These are phyloP conservation scores for Fraxinus angustifolia DNA, from an alignment of 305 asterid genomes.

Conservation along the genomic window DNA sequence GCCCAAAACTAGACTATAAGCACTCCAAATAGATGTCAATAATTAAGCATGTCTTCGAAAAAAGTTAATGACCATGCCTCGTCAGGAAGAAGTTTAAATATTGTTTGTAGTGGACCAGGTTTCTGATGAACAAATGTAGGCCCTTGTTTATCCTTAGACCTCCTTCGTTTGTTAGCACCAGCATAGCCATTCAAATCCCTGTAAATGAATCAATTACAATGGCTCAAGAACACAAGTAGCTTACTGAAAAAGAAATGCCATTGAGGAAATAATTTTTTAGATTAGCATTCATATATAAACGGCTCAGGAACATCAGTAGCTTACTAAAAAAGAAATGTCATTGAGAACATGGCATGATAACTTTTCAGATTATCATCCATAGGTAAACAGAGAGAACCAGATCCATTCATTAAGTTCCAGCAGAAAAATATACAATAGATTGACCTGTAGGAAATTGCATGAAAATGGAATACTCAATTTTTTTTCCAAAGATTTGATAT, in stretches of 20 bases:
- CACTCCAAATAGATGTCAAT: background rate
- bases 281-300: constrained; percentile 19
- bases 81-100: constrained; percentile 79
- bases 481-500: background rate
- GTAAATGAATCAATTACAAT: constrained; percentile 19
- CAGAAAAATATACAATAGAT: constrained; percentile 7
- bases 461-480: background rate
- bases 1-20: constrained; percentile 17
- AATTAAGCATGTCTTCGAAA: constrained; percentile 18
- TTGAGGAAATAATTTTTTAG: constrained; percentile 4
- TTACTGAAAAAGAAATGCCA: constrained; percentile 10
- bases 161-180: constrained; percentile 52
- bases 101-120: constrained; percentile 82
- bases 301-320: background rate
- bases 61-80: constrained; percentile 53
- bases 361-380: constrained; percentile 20
- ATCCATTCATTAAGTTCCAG: constrained; percentile 11
- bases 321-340: background rate
- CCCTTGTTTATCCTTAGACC: constrained; percentile 53
- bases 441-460: constrained; percentile 15
- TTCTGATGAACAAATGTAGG: constrained; percentile 68
- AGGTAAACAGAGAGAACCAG: constrained; percentile 7
- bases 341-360: constrained; percentile 1
- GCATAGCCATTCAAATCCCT: constrained; percentile 67
- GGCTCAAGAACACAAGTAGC: constrained; percentile 10